Conservation (phyloP, 257 asterid genomes). For the Solanum peruvianum region DNA sequence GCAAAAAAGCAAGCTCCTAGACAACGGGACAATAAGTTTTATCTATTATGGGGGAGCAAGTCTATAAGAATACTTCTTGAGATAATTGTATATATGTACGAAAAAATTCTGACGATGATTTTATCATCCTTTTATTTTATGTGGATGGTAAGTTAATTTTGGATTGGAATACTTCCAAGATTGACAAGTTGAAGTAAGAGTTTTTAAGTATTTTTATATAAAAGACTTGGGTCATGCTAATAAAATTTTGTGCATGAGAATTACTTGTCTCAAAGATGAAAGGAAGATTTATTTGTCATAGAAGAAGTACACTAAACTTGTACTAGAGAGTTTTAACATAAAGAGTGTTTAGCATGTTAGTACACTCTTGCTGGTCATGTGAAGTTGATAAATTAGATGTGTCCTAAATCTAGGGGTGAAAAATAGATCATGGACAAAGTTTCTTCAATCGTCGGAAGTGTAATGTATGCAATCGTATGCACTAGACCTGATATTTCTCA, state of each 20-base stretch:
- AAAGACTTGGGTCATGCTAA: not conserved
- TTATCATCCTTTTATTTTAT: not conserved
- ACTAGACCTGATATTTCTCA: no score
- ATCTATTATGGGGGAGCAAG: not conserved
- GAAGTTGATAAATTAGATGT: no score
- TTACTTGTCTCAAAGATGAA: not conserved
- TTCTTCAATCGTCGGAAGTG: no score
- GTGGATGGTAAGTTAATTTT: not conserved
- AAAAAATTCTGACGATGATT: no score
- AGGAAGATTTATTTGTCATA: not conserved
- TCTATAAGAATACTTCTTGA: not conserved
- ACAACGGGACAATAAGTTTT: not conserved
- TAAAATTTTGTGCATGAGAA: not conserved
- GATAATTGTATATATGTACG: not conserved
- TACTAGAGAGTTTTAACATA: not conserved
- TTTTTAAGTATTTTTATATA: not conserved
- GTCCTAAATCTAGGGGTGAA: no score
- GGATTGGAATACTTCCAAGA: not conserved
- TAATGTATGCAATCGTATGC: no score
- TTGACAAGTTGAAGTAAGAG: not conserved
- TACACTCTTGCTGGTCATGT: no score
- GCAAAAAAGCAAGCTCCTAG: not conserved
- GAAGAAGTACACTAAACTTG: not conserved
- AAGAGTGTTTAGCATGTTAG: no score
- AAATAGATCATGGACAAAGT: no score